Base-by-base conservation (phyloP, 768 basidiomycete genomes). In the Fibroporia radiculosa region DNA sequence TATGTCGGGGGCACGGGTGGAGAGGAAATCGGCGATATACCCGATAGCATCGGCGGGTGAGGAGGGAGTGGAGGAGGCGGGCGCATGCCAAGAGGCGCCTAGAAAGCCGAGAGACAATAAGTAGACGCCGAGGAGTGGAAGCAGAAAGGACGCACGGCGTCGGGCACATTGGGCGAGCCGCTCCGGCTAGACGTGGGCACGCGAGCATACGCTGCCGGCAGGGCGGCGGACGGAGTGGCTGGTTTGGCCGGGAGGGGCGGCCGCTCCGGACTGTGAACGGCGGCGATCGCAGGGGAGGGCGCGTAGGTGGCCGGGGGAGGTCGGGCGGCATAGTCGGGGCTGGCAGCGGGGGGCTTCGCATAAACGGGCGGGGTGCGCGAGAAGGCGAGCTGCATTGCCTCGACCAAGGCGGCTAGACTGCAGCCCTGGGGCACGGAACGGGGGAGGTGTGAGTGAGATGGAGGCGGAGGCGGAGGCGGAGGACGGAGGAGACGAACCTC, bases 361-460 rank as follows among this genome's bases (percentile, higher is more conserved):
- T 93, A 96, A 13, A 98, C 79, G 6, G 93, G 93, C 33, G 95
- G 93, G 36, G 81, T 75, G 24, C 71, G 71, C 18, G 90, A 93
- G 66, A 98, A 98, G 44, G 83, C 73, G 31, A 78, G 73, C 53
- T 86, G 82, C 69, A 97, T 75, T 16, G 81, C 80, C 50, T 86
- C 78, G 34, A 93, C 60, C 18, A 99, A 71, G 3, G 71, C 75
- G 22, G 70, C 65, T n/a, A 98, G 67, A 60, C 70, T 78, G 64
- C 92, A 89, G 37, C 80, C 82, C 92, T 95, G 52, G 27, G n/a
- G n/a, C n/a, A 49, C 45, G 46, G 31, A 41, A 45, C 31, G 19
- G 23, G 48, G 39, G 40, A 48, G 33, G 45, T 27, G 28, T 29
- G 40, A 48, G 41, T 57, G 45, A 51, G 29, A 49, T 48, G 52